Percentiles rank a stretch among this genome's conserved stretches.
Conservation (phyloP, 306 rosid genomes). For the Heteromeles arbutifolia region DNA sequence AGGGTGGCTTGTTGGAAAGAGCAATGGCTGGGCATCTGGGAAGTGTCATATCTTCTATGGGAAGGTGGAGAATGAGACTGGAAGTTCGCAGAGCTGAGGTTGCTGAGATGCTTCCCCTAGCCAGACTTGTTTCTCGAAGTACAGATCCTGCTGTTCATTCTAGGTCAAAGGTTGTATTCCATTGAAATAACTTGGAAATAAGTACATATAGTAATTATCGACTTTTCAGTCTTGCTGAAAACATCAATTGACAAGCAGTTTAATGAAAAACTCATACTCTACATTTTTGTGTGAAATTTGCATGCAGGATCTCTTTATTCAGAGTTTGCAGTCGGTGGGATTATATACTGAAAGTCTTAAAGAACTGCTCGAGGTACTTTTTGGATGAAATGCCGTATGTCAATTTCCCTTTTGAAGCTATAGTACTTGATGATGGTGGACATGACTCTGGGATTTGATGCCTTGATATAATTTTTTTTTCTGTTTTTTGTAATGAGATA, state of each 20-base stretch:
- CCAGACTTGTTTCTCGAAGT: conserved; percentile 79
- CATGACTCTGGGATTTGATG: not conserved
- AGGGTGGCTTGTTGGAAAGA: conserved; percentile 43
- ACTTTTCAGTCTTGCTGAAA: conserved; percentile 4
- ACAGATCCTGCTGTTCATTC: conserved; percentile 79
- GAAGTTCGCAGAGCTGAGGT: conserved; percentile 84
- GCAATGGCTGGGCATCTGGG: conserved; percentile 68
- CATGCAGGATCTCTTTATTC: conserved; percentile 80
- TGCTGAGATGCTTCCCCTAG: conserved; percentile 97
- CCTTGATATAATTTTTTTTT: not conserved
- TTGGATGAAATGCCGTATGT: conserved; percentile 8
- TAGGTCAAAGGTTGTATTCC: conserved; percentile 76
- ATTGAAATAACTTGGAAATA: conserved; percentile 17
- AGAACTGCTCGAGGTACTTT: conserved; percentile 69
- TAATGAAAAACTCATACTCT: conserved; percentile 10
- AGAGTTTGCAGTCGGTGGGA: conserved; percentile 72
- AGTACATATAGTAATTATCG: conserved; percentile 1
- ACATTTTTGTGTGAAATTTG: conserved; percentile 20
- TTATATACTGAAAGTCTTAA: conserved; percentile 45
- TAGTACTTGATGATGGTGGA: conserved; percentile 20
- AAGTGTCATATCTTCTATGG: conserved; percentile 87
- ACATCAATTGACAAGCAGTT: not conserved
- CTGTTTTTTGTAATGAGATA: not conserved
- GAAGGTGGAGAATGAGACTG: conserved; percentile 95
- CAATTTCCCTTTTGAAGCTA: conserved; percentile 11